phyloP scores from a whole-genome alignment of 139 green algal species.

The Closterium sp. region DNA sequence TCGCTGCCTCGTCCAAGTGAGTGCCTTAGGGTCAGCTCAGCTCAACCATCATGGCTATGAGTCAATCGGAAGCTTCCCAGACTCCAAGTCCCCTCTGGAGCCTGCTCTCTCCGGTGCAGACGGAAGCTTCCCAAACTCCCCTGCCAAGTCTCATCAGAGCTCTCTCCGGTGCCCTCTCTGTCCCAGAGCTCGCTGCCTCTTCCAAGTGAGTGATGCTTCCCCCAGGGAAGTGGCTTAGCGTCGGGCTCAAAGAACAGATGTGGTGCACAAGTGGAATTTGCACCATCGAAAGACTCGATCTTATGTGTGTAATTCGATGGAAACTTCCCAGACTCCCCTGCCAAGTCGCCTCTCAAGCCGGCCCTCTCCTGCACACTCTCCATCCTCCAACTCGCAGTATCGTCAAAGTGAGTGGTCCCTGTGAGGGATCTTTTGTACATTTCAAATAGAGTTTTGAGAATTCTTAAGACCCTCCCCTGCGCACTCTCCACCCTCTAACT shows the following conservation, averaged over 20 bases:
- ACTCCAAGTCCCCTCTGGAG: conserved; percentile 8
- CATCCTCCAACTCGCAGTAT: conserved; percentile 9
- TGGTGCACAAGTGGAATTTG: too few relatives aligned
- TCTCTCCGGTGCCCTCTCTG: background rate
- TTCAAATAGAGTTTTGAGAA: too few relatives aligned
- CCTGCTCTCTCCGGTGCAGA: background rate
- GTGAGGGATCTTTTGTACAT: too few relatives aligned
- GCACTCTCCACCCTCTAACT: too few relatives aligned
- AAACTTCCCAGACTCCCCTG: conserved; percentile 13
- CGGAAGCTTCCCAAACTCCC: background rate
- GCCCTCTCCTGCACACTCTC: background rate
- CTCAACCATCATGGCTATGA: too few relatives aligned
- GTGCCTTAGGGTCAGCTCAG: background rate
- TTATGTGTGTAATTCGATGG: background rate
- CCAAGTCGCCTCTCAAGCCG: conserved; percentile 3
- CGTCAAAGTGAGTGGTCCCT: background rate
- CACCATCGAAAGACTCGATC: too few relatives aligned
- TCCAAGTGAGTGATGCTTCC: too few relatives aligned
- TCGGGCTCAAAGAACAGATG: too few relatives aligned
- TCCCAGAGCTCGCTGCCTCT: conserved; percentile 20
- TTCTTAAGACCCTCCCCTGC: background rate
- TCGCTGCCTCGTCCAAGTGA: conserved; percentile 9
- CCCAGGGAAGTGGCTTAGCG: too few relatives aligned
- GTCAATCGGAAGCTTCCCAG: conserved; percentile 26
- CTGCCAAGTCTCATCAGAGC: background rate